phyloP scores from a whole-genome alignment of 179 eudicot genomes.

The Carnegiea gigantea region DNA sequence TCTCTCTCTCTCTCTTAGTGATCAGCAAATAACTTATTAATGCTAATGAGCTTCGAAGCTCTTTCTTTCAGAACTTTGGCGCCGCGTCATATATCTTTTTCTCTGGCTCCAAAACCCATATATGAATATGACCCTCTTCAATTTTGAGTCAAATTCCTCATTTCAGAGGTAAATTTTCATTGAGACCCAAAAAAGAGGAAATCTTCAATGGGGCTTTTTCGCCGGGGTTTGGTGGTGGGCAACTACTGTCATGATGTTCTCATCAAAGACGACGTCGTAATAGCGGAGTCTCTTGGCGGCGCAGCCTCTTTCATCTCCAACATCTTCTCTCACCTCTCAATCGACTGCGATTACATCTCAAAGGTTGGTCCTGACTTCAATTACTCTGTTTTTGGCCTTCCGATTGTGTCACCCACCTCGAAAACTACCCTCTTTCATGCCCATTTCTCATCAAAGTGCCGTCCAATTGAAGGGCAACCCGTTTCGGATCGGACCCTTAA shows the following conservation, averaged over 20 bases:
- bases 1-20: background rate
- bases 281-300: slow-evolving; percentile 82
- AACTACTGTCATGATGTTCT: slow-evolving; percentile 87
- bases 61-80: slow-evolving; percentile 1
- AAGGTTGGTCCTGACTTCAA: slow-evolving; percentile 78
- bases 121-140: background rate
- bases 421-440: slow-evolving; percentile 84
- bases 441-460: slow-evolving; percentile 44
- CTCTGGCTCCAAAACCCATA: background rate
- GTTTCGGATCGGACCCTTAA: slow-evolving; percentile 58
- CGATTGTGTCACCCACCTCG: slow-evolving; percentile 42
- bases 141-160: background rate
- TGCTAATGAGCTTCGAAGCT: background rate
- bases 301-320: slow-evolving; percentile 89
- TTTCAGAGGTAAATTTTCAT: background rate
- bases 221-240: slow-evolving; percentile 68
- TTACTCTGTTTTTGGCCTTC: slow-evolving; percentile 42
- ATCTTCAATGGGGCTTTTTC: slow-evolving; percentile 28
- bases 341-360: slow-evolving; percentile 46
- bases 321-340: slow-evolving; percentile 48
- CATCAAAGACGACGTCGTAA: slow-evolving; percentile 47
- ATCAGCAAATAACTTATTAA: background rate
- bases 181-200: background rate
- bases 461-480: slow-evolving; percentile 11
- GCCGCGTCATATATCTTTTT: slow-evolving; percentile 6